Percentiles rank a stretch among this genome's conserved stretches.
Conservation (phyloP, 164 flowering plant genomes). For the Chloranthus sessilifolius region DNA sequence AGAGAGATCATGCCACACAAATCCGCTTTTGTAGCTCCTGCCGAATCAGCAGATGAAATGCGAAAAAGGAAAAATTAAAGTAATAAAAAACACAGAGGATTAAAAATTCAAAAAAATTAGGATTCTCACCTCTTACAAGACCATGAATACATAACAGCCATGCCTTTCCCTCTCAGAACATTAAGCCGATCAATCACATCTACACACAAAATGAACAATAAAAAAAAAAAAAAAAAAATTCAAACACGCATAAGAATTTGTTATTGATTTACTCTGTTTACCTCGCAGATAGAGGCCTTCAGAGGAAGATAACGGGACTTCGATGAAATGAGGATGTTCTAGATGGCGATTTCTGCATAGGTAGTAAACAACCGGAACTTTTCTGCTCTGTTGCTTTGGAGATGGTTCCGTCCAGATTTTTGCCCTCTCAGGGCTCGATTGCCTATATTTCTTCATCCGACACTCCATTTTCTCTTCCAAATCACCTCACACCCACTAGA, state of each 20-base stretch:
- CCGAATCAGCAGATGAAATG: constrained; percentile 8
- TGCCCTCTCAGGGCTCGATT: constrained; percentile 81
- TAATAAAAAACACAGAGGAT: not conserved
- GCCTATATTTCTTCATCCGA: constrained; percentile 59
- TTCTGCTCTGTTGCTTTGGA: constrained; percentile 41
- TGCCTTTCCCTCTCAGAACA: constrained; percentile 82
- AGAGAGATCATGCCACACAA: constrained; percentile 92
- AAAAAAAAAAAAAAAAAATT: not conserved
- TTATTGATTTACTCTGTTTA: no score
- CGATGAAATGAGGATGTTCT: constrained; percentile 97
- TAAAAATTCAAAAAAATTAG: no score
- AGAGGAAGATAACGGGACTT: constrained; percentile 70
- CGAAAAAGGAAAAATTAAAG: not conserved
- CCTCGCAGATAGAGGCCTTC: constrained; percentile 89
- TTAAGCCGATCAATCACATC: constrained; percentile 83
- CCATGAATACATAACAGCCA: constrained; percentile 91
- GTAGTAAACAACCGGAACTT: constrained; percentile 85
- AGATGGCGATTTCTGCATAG: constrained; percentile 80
- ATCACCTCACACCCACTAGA: not conserved
- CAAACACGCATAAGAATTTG: not conserved
- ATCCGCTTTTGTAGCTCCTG: constrained; percentile 94
- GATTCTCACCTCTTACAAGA: constrained; percentile 87
- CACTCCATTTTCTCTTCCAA: constrained; percentile 46
- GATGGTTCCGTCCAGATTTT: constrained; percentile 78
- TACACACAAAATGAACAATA: constrained; percentile 25